phyloP scores from a whole-genome alignment of 2,329 filamentous ascomycete species.

The Cyphellophora attinorum region DNA sequence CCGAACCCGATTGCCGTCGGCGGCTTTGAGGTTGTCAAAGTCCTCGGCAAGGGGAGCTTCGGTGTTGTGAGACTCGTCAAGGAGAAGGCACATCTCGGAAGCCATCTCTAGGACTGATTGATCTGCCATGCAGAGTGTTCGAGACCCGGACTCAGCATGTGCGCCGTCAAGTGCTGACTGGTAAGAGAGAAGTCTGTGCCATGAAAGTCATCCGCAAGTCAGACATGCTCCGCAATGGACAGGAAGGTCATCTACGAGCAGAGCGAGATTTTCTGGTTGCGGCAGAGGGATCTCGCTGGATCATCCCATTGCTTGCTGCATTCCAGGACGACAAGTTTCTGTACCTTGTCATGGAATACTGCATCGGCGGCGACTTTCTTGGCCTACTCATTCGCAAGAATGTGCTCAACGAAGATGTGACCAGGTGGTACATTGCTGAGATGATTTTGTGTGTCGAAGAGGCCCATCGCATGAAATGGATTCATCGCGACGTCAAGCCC shows the following conservation, averaged over 20 bases:
- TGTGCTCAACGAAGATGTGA: conserved; percentile 65
- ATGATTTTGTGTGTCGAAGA: conserved; percentile 95
- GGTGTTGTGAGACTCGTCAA: conserved; percentile 81
- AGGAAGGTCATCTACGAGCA: conserved; percentile 84
- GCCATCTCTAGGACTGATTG: neutral
- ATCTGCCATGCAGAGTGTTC: no score
- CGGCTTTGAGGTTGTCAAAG: conserved; percentile 70
- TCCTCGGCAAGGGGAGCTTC: conserved; percentile 89
- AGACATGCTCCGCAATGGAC: conserved; percentile 79
- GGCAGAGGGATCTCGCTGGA: conserved; percentile 80
- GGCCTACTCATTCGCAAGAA: conserved; percentile 78
- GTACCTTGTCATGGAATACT: conserved; percentile 96
- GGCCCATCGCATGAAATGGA: conserved; percentile 76
- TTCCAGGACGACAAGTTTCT: conserved; percentile 80
- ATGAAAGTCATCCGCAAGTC: conserved; percentile 98
- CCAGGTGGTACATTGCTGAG: conserved; percentile 84
- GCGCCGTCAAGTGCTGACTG: no score
- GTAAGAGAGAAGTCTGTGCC: conserved; percentile 62
- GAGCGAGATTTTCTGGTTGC: conserved; percentile 87
- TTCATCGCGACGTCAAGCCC: conserved; percentile 92
- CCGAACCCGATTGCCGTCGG: conserved; percentile 44
- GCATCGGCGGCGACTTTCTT: conserved; percentile 92
- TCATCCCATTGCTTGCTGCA: conserved; percentile 76
- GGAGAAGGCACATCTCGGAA: conserved; percentile 38
- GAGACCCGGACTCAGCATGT: no score